Base-by-base conservation (phyloP, 345 rosid species). In the Physaria fendleri region DNA sequence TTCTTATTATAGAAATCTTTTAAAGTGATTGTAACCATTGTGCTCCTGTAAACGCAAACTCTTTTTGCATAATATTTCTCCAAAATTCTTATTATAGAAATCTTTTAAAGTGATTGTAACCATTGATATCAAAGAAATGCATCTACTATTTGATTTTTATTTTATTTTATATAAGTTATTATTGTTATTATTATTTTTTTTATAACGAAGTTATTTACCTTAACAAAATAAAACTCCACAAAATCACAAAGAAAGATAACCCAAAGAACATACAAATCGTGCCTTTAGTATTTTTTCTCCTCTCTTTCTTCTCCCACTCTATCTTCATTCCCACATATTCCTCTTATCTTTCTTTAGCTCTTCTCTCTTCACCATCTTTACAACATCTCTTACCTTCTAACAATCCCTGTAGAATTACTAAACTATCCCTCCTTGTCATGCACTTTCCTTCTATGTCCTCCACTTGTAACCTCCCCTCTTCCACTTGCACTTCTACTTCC, bases 391-490 rank as follows among this genome's bases (percentile, higher is more conserved):
- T 77, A 0, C 74, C 61, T 33, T 55, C 80, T 76, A 84, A 63
- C 5, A 79, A 79, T 34, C 58, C 75, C 11, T 54, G 46, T 25
- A 88, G 60, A 59, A 88, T 74, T 48, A 73, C 84, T 84, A 88
- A 66, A 66, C 90, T 77, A 1, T 82, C 90, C 79, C 27, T 64
- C 53, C 98, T 96, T n/a, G 9, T 79, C 79, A 91, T 22, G 12
- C 59, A 66, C 50, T 68, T 88, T 27, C 96, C 95, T 16, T 85
- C 92, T 80, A 82, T 78, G 74, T 88, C 96, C 81, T 84, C 86
- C 64, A 79, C 77, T 59, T 64, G 79, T 71, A 91, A 30, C 54
- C 85, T 76, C 74, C 78, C 76, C 42, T 88, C 96, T 56, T 76
- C 73, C 88, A 84, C 91, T 56, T 80, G 74, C 76, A 84, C 70